These are phyloP conservation scores for Porpolomopsis calyptriformis DNA, from an alignment of 768 basidiomycete genomes.

Conservation along the genomic window DNA sequence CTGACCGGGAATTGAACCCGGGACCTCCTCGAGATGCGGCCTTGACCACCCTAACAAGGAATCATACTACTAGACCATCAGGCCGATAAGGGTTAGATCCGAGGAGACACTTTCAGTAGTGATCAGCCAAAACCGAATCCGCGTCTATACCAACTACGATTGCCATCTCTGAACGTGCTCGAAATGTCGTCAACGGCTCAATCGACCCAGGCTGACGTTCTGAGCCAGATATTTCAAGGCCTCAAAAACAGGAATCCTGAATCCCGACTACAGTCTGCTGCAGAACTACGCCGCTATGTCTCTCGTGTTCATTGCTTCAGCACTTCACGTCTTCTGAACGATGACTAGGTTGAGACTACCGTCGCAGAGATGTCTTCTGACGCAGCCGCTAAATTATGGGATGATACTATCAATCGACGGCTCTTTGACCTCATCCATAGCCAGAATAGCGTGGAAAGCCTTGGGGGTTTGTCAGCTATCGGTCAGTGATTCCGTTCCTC, in stretches of 20 bases:
- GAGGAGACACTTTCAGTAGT: background rate
- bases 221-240: conserved; percentile 56
- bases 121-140: too few relatives aligned
- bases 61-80: conserved; percentile 59
- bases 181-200: conserved; percentile 55
- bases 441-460: conserved; percentile 64
- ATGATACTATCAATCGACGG: conserved; percentile 68
- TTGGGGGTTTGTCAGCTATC: conserved; percentile 83
- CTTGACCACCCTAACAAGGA: conserved; percentile 43
- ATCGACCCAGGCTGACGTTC: conserved; percentile 47
- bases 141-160: too few relatives aligned
- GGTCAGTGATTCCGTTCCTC: conserved; percentile 34
- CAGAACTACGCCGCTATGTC: conserved; percentile 68
- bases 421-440: conserved; percentile 81
- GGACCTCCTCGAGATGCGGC: conserved; percentile 58
- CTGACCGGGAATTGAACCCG: conserved; percentile 73
- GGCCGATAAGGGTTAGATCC: conserved; percentile 22
- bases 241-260: conserved; percentile 58
- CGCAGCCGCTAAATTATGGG: conserved; percentile 73
- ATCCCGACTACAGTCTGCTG: conserved; percentile 53
- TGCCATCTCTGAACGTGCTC: too few relatives aligned
- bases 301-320: conserved; percentile 16
- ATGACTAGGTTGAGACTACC: conserved; percentile 52
- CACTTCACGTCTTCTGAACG: conserved; percentile 11
- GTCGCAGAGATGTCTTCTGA: conserved; percentile 77